Base-by-base conservation (phyloP, 1,284 basidiomycete genomes). In the Phlebopus sp. region DNA sequence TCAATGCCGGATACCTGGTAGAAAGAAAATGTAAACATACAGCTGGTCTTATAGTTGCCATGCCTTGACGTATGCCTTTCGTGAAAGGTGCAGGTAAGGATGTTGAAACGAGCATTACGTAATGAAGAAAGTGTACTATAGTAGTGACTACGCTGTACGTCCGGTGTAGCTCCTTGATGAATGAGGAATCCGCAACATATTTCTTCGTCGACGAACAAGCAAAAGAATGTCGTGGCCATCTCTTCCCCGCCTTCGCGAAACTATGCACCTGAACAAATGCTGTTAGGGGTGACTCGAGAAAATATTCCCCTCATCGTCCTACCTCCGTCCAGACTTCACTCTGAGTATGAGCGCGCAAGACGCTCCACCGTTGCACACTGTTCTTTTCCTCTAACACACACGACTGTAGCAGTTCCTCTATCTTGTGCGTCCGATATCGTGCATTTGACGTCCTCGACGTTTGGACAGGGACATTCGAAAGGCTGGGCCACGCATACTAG, bases 1-100 rank as follows among this genome's bases (percentile, higher is more conserved):
- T 44, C 34, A 51, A 46, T 35, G 5, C 30, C 48, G 43, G 37
- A 21, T 27, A 31, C 15, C n/a, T 21, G 34, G 17, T 6, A 38
- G 42, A 31, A 44, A 15, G 38, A 13, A 19, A 15, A 25, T 37
- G 46, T 30, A 42, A 36, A 61, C 79, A 55, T 66, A 85, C 84
- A 35, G 84, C 77, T 46, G 84, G 84, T 72, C 84, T 73, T 55
- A 79, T 71, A 50, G 77, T 67, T 53, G 84, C 78, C 84, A 86
- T 86, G 56, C 36, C 31, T 21, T 42, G 17, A 44, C 17, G n/a
- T n/a, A n/a, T 19, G 46, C 50, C 44, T 32, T n/a, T 14, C 45
- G 34, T 23, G 44, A 42, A 47, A 52, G 31, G 23, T 19, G 37
- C 36, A 17, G 44, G n/a, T n/a, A n/a, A 5, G 37, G 21, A 25